Evolutionary conservation across 306 rosid genomes (phyloP), one percentile per base, ranked within the genome.

Genomic region (Purshia tridentata): DNA sequence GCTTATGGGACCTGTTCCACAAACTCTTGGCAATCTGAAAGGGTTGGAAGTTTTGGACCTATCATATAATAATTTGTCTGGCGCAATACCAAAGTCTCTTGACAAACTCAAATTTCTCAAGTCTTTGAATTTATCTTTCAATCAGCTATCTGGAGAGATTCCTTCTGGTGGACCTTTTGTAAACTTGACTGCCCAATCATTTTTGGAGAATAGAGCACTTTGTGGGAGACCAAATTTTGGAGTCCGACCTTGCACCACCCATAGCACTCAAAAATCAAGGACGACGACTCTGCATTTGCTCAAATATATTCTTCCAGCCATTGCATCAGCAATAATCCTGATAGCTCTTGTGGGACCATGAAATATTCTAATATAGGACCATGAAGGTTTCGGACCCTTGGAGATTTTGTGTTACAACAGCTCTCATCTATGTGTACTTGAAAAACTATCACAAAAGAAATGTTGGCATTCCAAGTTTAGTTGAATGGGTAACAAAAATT

Each of bases 171-270:
- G 58, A 53, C 29, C 58, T n/a, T 53, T 53, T 53, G 58, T 9
- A 8, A 53, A 53, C 58, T 53, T 18, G 23, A 53, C 58, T 18
- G 29, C 58, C 23, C 58, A n/a, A 53, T 53, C 58, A 53, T 53
- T 53, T 53, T 53, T 53, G 29, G 58, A 13, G 58, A 53, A 18
- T 18, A 9, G 23, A 18, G 74, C 14, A 6, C 73, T 78, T 10
- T 78, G 82, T 67, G 64, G 74, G 8, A 54, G 41, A 18, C 72
- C 70, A 10, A n/a, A 11, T 22, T n/a, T 66, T 12, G 47, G 52
- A 72, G 67, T 56, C 29, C 69, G 18, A 66, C 58, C 59, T 9
- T 79, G 82, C 70, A 42, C 16, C 6, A 10, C 55, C 7, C 58
- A 2, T 29, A 29, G 35, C 35, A n/a, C n/a, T n/a, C n/a, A n/a